Base-by-base conservation (phyloP, 163 green algal species). In the Chlamydomonas reinhardtii region DNA sequence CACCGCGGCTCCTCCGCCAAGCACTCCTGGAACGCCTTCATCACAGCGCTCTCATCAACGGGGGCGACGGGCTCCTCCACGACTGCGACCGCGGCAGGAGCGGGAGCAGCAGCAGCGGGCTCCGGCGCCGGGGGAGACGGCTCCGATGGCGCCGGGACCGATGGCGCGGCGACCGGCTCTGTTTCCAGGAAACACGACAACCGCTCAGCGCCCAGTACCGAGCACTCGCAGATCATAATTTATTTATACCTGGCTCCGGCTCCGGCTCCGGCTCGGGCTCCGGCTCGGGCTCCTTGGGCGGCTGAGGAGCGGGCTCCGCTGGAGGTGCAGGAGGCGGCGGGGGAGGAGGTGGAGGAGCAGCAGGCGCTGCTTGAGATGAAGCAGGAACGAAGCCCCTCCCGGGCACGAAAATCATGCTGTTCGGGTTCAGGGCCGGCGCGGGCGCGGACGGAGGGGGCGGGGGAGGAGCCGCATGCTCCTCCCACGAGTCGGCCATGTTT, bases 11-110 rank as follows among this genome's bases (percentile, higher is more conserved):
- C 90, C 74, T 93, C 90, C 32, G 78, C 84, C 65, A 92, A 74
- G 12, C 91, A 88, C 37, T 84, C 73, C 29, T 92, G 76, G 74
- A 89, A 94, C 6, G 90, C 84, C 52, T 93, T 91, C 84, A 90
- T 86, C 3, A 94, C 71, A 0, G 76, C 80, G 34, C 71, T 73
- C 83, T 94, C 84, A 43, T 93, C 90, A 12, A 91, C 54, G 9
- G 84, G 56, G 0, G 75, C 31, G 34, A 77, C 82, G 5, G 79
- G 68, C 79, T 88, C 84, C 35, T 90, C 89, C 24, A 59, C 48
- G 52, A 74, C 34, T 2, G 68, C 17, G 8, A 17, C 34, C 35
- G 20, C 19, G 4, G 29, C 54, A 5, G 70, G 19, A 4, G 59
- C 35, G 4, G 20, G 15, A 3, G 34, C 56, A 19, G 73, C 31